Evolutionary conservation across 1,139 yeast genomes (phyloP), one percentile per base, ranked within the genome.

Genomic region (Protomyces lactucae-debilis): DNA sequence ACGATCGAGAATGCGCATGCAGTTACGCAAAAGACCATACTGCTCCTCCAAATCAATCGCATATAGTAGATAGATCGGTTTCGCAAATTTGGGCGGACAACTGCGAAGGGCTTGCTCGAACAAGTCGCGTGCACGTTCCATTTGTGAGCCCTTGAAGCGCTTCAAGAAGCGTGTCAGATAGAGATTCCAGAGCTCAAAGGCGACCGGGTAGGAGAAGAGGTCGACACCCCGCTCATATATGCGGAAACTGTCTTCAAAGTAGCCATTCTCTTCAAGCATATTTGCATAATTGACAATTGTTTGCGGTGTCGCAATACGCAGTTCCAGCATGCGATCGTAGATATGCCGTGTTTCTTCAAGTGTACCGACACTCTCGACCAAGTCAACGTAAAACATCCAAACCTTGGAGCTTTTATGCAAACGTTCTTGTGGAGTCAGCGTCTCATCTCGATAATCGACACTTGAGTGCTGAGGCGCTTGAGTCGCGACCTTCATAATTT

Each of bases 381-480:
- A 74, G 71, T 90, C 97, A 43, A 90, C 75, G 72, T 88, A 89
- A 68, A 84, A 83, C 6, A 83, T 76, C 97, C 97, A 91, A 3
- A 90, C 74, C 66, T 82, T 82, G 60, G 78, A 76, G 3, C 88
- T 84, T 70, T 83, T 85, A 71, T 82, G 85, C 3, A 87, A 71
- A 32, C 89, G 75, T 39, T 80, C 76, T 68, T 87, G 90, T 0
- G 88, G 83, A 4, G 86, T 77, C 1, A 79, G 67, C 0, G 77
- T 71, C n/a, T 76, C 75, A 69, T 83, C 84, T 43, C 76, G 75
- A 69, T 73, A 81, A 60, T 76, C 74, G 14, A 80, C 70, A 18
- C 64, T 52, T 23, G 74, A 72, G 10, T 65, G 65, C 55, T 76
- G 72, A 1, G 85, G 85, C 1, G 78, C 72, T n/a, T 70, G 72